Evolutionary conservation across 2,329 filamentous ascomycete species (phyloP).

Genomic region (Elsinoe australis): DNA sequence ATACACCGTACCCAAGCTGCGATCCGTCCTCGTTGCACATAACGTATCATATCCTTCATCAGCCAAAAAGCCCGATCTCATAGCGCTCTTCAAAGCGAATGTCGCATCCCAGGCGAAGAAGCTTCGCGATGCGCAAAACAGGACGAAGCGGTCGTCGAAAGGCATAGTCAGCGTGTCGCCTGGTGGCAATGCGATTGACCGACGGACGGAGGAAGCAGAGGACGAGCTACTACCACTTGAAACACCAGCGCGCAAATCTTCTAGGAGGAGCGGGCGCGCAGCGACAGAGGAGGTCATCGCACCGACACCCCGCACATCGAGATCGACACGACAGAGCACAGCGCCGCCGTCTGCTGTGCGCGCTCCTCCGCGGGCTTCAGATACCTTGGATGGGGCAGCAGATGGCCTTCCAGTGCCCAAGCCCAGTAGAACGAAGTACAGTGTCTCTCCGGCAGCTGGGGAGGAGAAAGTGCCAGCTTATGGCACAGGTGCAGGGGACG

Average conservation of each 20-base stretch:
- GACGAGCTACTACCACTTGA: slow-evolving; percentile 41
- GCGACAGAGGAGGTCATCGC: slow-evolving; percentile 45
- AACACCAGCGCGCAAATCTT: slow-evolving; percentile 22
- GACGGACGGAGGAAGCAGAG: slow-evolving; percentile 50
- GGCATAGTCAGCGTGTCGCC: slow-evolving; percentile 66
- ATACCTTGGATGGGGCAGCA: slow-evolving; percentile 1
- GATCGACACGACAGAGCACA: slow-evolving; percentile 28
- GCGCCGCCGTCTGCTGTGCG: slow-evolving; percentile 29
- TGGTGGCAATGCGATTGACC: slow-evolving; percentile 55
- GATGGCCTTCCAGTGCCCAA: slow-evolving; percentile 11
- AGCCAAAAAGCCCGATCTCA: slow-evolving; percentile 83
- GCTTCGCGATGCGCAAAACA: slow-evolving; percentile 65
- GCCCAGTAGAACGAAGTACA: slow-evolving; percentile 34
- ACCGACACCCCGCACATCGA: slow-evolving; percentile 24
- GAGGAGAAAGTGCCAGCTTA: no score
- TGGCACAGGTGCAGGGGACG: slow-evolving; percentile 24
- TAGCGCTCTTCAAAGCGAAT: slow-evolving; percentile 73
- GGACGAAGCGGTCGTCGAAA: slow-evolving; percentile 75
- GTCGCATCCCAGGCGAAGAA: slow-evolving; percentile 71
- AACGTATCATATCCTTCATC: slow-evolving; percentile 77
- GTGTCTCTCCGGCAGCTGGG: slow-evolving; percentile 34
- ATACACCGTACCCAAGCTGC: slow-evolving; percentile 79
- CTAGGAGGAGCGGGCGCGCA: slow-evolving; percentile 23
- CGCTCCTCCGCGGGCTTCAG: neutral
- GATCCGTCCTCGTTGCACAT: slow-evolving; percentile 85